Conservation (phyloP, 768 basidiomycete genomes). For the Leccinellum rugosiceps region DNA sequence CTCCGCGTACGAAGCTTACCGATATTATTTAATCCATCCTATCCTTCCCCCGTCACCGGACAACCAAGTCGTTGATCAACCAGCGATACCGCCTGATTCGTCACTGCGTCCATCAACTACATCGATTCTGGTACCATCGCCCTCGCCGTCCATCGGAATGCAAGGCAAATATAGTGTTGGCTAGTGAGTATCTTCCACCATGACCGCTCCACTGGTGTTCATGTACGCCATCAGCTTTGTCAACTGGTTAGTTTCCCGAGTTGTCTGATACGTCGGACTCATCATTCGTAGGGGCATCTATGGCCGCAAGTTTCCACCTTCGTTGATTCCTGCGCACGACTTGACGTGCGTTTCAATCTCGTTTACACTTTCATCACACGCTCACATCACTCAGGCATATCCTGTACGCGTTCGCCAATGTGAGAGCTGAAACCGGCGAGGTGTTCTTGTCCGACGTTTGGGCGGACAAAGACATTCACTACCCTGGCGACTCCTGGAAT, state of each 20-base stretch:
- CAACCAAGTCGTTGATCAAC: slow-evolving; percentile 17
- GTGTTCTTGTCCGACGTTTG: slow-evolving; percentile 87
- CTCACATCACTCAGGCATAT: slow-evolving; percentile 57
- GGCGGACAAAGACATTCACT: slow-evolving; percentile 98
- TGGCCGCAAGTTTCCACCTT: slow-evolving; percentile 87
- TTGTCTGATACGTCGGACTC: not conserved
- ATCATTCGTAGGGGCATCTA: slow-evolving; percentile 79
- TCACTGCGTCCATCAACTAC: slow-evolving; percentile 7
- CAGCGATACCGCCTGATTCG: slow-evolving; percentile 5
- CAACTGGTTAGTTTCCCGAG: slow-evolving; percentile 54
- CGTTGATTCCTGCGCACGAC: slow-evolving; percentile 74
- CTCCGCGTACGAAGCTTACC: slow-evolving; percentile 42
- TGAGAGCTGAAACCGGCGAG: slow-evolving; percentile 79
- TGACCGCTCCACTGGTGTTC: slow-evolving; percentile 9
- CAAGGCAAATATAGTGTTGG: slow-evolving; percentile 73
- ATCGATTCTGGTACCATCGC: slow-evolving; percentile 9
- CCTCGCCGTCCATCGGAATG: slow-evolving; percentile 34
- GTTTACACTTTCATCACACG: not conserved
- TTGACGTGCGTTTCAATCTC: slow-evolving; percentile 62
- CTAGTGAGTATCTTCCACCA: slow-evolving; percentile 54
- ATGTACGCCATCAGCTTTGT: slow-evolving; percentile 52
- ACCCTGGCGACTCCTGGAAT: slow-evolving; percentile 93
- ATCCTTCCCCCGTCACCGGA: slow-evolving; percentile 1
- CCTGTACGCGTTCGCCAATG: slow-evolving; percentile 90
- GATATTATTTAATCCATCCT: slow-evolving; percentile 31